Evolutionary conservation across 116 monocot genomes (phyloP).

Genomic region (Trichopus zeylanicus): DNA sequence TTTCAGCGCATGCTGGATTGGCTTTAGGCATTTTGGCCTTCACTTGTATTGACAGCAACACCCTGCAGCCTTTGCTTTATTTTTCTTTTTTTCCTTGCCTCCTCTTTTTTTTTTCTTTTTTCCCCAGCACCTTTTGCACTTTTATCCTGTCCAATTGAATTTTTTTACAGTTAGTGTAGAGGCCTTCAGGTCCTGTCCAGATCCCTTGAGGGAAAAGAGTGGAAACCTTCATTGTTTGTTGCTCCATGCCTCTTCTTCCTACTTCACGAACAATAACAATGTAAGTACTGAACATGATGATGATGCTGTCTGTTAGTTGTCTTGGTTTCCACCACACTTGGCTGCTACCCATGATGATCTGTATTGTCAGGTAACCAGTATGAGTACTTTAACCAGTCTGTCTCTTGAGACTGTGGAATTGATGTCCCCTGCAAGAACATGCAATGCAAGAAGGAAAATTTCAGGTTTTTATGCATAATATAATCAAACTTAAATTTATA

Average conservation of each 20-base stretch:
- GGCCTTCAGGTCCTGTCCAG: not conserved
- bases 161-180: constrained; percentile 13
- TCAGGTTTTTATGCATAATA: constrained; percentile 11
- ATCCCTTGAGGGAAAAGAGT: not conserved
- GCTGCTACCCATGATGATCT: constrained; percentile 67
- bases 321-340: not conserved
- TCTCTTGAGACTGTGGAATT: constrained; percentile 52
- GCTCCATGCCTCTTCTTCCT: not conserved
- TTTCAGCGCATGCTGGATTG: constrained; percentile 30
- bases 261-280: constrained; percentile 9
- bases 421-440: constrained; percentile 53
- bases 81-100: constrained; percentile 10
- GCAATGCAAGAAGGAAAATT: not conserved
- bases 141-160: constrained; percentile 17
- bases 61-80: constrained; percentile 19
- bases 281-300: not conserved
- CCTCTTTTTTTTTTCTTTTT: constrained; percentile 17
- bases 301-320: constrained; percentile 15
- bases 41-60: constrained; percentile 21
- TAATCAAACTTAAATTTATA: constrained; percentile 7
- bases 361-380: constrained; percentile 74
- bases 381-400: constrained; percentile 73
- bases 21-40: constrained; percentile 18
- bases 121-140: not conserved
- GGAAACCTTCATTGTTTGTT: not conserved